Evolutionary conservation across 2,329 filamentous ascomycete genomes (phyloP).

Genomic region (Penicillium sp.): DNA sequence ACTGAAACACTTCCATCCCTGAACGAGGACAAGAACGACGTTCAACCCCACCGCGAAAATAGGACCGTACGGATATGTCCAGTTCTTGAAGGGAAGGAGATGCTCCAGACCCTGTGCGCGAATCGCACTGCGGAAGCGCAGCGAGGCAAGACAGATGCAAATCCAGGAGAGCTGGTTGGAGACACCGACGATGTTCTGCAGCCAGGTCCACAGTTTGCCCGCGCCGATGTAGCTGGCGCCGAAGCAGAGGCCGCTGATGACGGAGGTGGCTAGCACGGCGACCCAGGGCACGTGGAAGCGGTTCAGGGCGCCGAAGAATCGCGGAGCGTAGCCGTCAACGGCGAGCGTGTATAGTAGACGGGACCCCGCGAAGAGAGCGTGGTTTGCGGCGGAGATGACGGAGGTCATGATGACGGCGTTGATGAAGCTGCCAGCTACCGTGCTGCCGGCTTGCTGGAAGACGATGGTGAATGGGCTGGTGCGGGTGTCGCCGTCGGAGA

Average conservation of each 20-base stretch:
- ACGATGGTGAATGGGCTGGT: slow-evolving; percentile 64
- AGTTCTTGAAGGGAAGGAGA: slow-evolving; percentile 65
- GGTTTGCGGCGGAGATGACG: slow-evolving; percentile 61
- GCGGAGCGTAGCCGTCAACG: slow-evolving; percentile 58
- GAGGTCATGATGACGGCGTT: slow-evolving; percentile 64
- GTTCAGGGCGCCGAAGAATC: slow-evolving; percentile 55
- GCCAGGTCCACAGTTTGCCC: slow-evolving; percentile 66
- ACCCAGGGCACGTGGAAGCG: slow-evolving; percentile 57
- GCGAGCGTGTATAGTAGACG: slow-evolving; percentile 61
- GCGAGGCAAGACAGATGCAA: slow-evolving; percentile 63
- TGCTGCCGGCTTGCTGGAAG: slow-evolving; percentile 60
- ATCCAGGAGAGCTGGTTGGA: slow-evolving; percentile 68
- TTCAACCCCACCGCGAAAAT: slow-evolving; percentile 60
- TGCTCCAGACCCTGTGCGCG: slow-evolving; percentile 62
- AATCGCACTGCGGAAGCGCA: slow-evolving; percentile 65
- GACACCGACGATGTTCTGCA: slow-evolving; percentile 68
- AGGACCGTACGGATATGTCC: slow-evolving; percentile 66
- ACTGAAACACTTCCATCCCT: slow-evolving; percentile 63
- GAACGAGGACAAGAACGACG: slow-evolving; percentile 61
- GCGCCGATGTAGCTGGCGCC: slow-evolving; percentile 67
- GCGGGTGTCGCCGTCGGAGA: slow-evolving; percentile 46
- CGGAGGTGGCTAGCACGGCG: slow-evolving; percentile 57
- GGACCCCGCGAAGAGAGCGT: slow-evolving; percentile 60
- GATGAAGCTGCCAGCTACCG: slow-evolving; percentile 59
- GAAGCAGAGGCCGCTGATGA: slow-evolving; percentile 62